Conservation (phyloP, 306 rosid species). For the Castanea mollissima region DNA sequence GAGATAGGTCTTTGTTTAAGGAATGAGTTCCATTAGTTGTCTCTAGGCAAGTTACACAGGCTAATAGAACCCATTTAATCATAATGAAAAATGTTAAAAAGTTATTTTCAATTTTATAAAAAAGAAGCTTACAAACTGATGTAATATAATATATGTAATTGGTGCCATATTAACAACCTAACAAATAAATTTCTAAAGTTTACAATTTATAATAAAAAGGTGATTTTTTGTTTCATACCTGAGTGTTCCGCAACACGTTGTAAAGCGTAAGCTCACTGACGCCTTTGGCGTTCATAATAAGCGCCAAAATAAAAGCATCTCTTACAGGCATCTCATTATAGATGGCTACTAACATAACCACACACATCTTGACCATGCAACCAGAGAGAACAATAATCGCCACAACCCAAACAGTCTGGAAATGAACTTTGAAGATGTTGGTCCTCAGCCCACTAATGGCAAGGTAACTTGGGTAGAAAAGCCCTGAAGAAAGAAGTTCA, state of each 20-base stretch:
- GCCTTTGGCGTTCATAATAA: slow-evolving; percentile 64
- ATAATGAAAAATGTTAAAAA: too few relatives aligned
- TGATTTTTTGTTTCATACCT: slow-evolving; percentile 29
- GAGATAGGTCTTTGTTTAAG: too few relatives aligned
- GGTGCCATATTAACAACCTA: too few relatives aligned
- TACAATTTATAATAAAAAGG: too few relatives aligned
- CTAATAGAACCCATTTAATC: too few relatives aligned
- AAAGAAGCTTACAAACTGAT: too few relatives aligned
- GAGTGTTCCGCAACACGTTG: slow-evolving; percentile 40
- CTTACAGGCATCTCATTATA: slow-evolving; percentile 20
- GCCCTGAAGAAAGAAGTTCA: slow-evolving; percentile 29
- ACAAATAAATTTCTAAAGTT: too few relatives aligned
- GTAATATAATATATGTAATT: too few relatives aligned
- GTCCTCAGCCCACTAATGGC: slow-evolving; percentile 55
- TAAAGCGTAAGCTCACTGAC: slow-evolving; percentile 44
- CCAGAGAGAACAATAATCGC: slow-evolving; percentile 18
- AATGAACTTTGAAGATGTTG: slow-evolving; percentile 31
- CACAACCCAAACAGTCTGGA: slow-evolving; percentile 20
- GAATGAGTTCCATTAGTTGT: too few relatives aligned
- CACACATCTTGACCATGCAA: slow-evolving; percentile 40
- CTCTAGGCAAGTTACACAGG: too few relatives aligned
- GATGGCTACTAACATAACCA: slow-evolving; percentile 49
- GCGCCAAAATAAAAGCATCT: slow-evolving; percentile 51
- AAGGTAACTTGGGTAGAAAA: slow-evolving; percentile 58
- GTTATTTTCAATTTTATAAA: too few relatives aligned